These are phyloP conservation scores for Aspergillus incahuasiensis DNA, from an alignment of 495 filamentous ascomycete species.

Conservation along the genomic window DNA sequence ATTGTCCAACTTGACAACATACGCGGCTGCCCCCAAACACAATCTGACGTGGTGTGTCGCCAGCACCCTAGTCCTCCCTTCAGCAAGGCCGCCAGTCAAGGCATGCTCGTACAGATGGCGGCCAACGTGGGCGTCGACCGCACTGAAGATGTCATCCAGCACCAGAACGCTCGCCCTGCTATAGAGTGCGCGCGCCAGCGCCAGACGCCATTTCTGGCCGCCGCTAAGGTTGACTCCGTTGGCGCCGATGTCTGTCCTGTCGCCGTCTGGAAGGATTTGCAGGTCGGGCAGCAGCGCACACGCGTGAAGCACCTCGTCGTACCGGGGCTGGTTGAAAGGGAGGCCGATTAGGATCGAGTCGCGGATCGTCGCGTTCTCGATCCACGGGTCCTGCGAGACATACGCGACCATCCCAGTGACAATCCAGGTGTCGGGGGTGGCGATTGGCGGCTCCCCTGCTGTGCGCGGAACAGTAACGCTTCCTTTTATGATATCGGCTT, in stretches of 20 bases:
- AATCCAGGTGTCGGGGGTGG: slow-evolving; percentile 26
- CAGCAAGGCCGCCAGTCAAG: slow-evolving; percentile 61
- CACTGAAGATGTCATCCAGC: slow-evolving; percentile 81
- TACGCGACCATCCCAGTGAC: slow-evolving; percentile 65
- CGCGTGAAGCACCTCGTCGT: slow-evolving; percentile 58
- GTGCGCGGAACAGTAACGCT: slow-evolving; percentile 42
- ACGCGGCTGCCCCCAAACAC: slow-evolving; percentile 64
- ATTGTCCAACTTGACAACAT: slow-evolving; percentile 63
- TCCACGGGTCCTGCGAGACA: slow-evolving; percentile 81
- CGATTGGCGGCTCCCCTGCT: slow-evolving; percentile 11
- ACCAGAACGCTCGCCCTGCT: slow-evolving; percentile 74
- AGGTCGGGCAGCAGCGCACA: slow-evolving; percentile 73
- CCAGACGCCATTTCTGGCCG: slow-evolving; percentile 77
- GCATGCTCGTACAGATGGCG: slow-evolving; percentile 72
- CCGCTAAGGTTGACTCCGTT: slow-evolving; percentile 83
- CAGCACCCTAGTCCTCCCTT: slow-evolving; percentile 69
- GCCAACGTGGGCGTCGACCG: slow-evolving; percentile 65
- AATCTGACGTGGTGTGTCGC: slow-evolving; percentile 80
- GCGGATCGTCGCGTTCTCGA: slow-evolving; percentile 74
- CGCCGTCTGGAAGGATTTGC: slow-evolving; percentile 67
- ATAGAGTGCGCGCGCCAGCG: slow-evolving; percentile 74
- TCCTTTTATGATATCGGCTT: slow-evolving; percentile 49
- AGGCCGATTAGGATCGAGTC: slow-evolving; percentile 72
- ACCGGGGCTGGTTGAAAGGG: slow-evolving; percentile 60
- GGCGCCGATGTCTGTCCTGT: slow-evolving; percentile 72